Evolutionary conservation across 768 basidiomycete species (phyloP).

Genomic region (Tylopilus rubrobrunneus): DNA sequence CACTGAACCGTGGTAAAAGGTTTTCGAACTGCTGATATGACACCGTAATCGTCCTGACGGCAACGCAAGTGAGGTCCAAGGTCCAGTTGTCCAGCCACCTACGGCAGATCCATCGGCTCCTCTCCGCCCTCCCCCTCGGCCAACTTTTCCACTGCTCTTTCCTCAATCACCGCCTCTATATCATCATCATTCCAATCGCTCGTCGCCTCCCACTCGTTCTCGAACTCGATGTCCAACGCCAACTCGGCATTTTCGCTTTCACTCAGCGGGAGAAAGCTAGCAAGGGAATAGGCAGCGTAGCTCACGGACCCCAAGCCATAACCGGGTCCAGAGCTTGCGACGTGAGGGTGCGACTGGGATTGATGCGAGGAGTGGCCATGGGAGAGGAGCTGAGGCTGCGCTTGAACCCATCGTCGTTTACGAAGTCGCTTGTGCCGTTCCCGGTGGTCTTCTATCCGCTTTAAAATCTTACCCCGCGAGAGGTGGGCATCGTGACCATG

Average conservation of each 20-base stretch:
- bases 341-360: no score
- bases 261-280: constrained; percentile 26
- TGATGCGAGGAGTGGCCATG: no score
- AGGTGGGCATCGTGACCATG: constrained; percentile 9
- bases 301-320: not conserved
- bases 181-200: constrained; percentile 94
- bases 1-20: no score
- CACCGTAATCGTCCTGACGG: no score
- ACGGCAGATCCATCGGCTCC: constrained; percentile 1
- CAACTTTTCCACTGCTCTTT: constrained; percentile 39
- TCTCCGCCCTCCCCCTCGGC: not conserved
- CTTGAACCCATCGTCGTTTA: no score
- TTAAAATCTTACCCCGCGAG: no score
- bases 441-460: constrained; percentile 87
- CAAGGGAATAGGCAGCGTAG: constrained; percentile 14
- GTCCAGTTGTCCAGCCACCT: not conserved
- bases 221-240: no score
- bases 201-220: no score
- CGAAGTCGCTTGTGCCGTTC: constrained; percentile 69
- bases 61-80: not conserved
- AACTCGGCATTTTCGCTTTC: no score
- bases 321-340: no score
- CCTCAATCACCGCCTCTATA: constrained; percentile 68
- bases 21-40: no score
- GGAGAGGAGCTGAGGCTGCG: no score